Base-by-base conservation (phyloP, 306 rosid genomes). In the Hippophae gyantsensis region DNA sequence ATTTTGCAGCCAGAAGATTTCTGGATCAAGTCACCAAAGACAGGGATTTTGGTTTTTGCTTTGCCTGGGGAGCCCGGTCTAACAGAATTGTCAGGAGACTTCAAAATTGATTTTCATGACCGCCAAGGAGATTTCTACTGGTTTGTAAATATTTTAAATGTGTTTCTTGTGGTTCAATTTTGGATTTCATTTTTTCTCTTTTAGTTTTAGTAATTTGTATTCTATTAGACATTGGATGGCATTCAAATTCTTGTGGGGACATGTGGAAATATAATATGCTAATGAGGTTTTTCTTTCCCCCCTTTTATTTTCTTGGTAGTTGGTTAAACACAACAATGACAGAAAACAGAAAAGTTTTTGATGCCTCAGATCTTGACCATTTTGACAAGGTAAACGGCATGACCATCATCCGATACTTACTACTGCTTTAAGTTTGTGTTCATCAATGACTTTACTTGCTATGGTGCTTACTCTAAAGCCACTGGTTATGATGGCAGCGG, bases 41-140 rank as follows among this genome's bases (percentile, higher is more conserved):
- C 85, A 81, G 96, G 96, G 72, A 78, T 88, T 50, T 85, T 85
- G 70, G 96, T 85, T 77, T 92, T 92, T 65, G 96, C 95, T 3
- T 78, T 88, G 61, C 96, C 96, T 14, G 86, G 99, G 67, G 95
- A 92, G 67, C 95, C 93, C 40, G 96, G 99, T 82, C 82, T 92
- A 51, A 79, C 99, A 44, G 96, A 88, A 64, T 62, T 92, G 65
- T 56, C 58, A 25, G 96, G 99, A 63, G 99, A 87, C 81, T 83
- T 92, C 72, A 92, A 88, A 78, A 76, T 92, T 68, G 87, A 83
- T 68, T 92, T 92, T 66, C 96, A 84, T 42, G 96, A 92, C 48
- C 87, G 88, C 49, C 95, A 92, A 47, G 96, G 99, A 80, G 96
- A 88, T 75, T 92, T 85, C 76, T 88, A 88, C 74, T 88, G 95